phyloP scores from a whole-genome alignment of 441 rosid genomes.

The Theobroma grandiflorum region DNA sequence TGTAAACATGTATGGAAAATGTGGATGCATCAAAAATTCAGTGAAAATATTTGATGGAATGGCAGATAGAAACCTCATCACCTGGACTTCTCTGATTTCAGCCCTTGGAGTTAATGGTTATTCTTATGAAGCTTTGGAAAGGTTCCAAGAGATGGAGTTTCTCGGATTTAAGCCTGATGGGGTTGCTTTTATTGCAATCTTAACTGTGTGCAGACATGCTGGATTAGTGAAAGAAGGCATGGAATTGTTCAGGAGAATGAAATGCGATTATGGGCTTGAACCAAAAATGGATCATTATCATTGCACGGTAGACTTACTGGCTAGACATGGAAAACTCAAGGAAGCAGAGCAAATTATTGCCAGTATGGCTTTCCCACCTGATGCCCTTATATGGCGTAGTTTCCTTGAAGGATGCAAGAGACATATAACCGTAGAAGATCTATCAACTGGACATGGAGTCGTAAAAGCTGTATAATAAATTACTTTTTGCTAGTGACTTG shows the following conservation, averaged over 20 bases:
- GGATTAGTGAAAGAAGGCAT: conserved; percentile 77
- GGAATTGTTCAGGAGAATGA: conserved; percentile 65
- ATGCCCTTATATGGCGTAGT: conserved; percentile 66
- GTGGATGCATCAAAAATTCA: conserved; percentile 64
- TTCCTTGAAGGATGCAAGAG: conserved; percentile 76
- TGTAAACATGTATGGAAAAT: conserved; percentile 91
- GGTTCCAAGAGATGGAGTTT: conserved; percentile 58
- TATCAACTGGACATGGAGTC: background rate
- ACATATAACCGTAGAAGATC: conserved; percentile 17
- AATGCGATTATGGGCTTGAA: conserved; percentile 51
- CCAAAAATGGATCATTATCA: conserved; percentile 80
- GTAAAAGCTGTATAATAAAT: background rate
- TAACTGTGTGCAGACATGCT: conserved; percentile 77
- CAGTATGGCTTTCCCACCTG: conserved; percentile 80
- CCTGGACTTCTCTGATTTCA: conserved; percentile 82
- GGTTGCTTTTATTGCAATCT: conserved; percentile 66
- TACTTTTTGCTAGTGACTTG: conserved; percentile 3
- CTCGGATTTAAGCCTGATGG: conserved; percentile 71
- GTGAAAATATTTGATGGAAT: conserved; percentile 53
- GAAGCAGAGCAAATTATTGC: conserved; percentile 70
- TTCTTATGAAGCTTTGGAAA: conserved; percentile 62
- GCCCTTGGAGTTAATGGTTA: conserved; percentile 73
- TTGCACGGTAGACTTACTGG: conserved; percentile 70
- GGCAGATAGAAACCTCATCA: conserved; percentile 58
- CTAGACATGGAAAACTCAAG: conserved; percentile 58